Conservation (phyloP, 2,329 filamentous ascomycete species). For the Ophiostoma tasmaniense region DNA sequence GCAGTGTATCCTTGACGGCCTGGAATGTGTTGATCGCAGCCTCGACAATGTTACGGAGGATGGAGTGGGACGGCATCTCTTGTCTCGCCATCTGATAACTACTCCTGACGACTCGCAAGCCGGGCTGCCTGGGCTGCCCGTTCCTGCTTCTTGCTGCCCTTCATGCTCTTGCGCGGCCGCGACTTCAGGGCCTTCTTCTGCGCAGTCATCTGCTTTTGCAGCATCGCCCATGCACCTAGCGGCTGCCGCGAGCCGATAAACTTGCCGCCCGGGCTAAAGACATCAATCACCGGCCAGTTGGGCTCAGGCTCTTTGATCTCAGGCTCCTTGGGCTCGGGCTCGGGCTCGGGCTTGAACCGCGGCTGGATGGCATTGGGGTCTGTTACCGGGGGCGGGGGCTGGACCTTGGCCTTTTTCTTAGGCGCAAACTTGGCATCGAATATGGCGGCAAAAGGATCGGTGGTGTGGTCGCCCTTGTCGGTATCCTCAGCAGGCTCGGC, state of each 20-base stretch:
- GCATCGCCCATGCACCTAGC: constrained; percentile 62
- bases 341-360: background rate
- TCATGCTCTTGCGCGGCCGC: constrained; percentile 21
- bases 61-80: no score
- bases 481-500: constrained; percentile 17
- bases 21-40: no score
- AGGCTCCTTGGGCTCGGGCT: background rate
- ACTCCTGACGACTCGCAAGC: background rate
- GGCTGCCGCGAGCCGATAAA: constrained; percentile 60
- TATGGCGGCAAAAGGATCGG: background rate
- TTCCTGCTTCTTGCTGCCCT: constrained; percentile 22
- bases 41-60: no score
- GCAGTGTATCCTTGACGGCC: no score
- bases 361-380: background rate
- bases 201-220: constrained; percentile 38
- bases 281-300: constrained; percentile 65
- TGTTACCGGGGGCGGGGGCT: background rate
- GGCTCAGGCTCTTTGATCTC: background rate
- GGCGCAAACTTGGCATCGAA: background rate
- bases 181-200: constrained; percentile 24
- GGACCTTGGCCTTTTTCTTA: background rate
- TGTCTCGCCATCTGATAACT: background rate
- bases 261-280: constrained; percentile 78
- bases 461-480: background rate
- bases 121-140: background rate